Conservation (phyloP, 2,329 filamentous ascomycete genomes). For the Phialocephala sp. region DNA sequence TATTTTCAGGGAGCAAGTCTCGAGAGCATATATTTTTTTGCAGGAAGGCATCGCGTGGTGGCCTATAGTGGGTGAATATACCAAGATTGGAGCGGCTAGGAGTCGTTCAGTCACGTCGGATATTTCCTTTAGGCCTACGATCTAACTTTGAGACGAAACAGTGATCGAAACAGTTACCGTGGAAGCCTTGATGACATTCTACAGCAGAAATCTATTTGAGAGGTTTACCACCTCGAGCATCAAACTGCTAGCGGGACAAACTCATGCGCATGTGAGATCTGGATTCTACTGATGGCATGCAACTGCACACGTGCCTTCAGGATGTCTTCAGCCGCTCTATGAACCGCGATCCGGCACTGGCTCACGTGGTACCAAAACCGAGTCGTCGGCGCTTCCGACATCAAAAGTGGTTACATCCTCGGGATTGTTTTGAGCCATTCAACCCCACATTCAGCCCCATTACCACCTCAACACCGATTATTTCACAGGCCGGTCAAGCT, state of each 20-base stretch:
- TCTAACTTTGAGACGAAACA: too few relatives aligned
- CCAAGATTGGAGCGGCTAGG: too few relatives aligned
- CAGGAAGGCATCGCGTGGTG: too few relatives aligned
- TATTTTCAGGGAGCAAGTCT: too few relatives aligned
- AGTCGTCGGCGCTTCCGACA: background rate
- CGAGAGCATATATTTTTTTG: too few relatives aligned
- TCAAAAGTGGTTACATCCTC: background rate
- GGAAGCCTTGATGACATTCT: background rate
- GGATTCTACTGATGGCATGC: background rate
- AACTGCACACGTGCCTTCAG: background rate
- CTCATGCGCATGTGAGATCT: background rate
- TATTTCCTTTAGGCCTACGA: too few relatives aligned
- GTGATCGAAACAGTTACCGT: too few relatives aligned
- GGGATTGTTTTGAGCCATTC: background rate
- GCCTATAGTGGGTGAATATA: too few relatives aligned
- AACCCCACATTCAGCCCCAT: background rate
- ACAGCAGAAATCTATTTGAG: background rate
- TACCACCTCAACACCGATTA: too few relatives aligned
- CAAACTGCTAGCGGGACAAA: background rate
- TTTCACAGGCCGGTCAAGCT: background rate
- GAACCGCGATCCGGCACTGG: background rate
- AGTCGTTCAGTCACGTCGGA: too few relatives aligned
- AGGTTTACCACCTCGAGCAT: background rate
- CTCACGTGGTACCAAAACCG: background rate
- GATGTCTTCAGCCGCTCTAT: constrained; percentile 1